These are phyloP conservation scores for Ottelia alismoides DNA, from an alignment of 106 monocot genomes.

Conservation along the genomic window DNA sequence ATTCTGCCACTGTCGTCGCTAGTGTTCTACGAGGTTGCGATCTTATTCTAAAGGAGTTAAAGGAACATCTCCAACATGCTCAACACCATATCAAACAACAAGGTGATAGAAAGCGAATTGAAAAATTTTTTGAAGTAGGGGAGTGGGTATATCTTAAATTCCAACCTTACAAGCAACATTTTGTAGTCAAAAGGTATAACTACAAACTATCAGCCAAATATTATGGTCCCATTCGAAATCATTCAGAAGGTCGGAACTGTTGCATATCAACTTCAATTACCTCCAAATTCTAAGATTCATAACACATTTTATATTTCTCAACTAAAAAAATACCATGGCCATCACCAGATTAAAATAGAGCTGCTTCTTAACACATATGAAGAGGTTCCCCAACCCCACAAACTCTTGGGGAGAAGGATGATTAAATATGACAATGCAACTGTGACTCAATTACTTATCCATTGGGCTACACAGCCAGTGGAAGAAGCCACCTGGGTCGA, in stretches of 20 bases:
- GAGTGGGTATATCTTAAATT: neutral
- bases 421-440: conserved; percentile 1
- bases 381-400: too few relatives aligned
- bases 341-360: neutral
- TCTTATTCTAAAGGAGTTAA: neutral
- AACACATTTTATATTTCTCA: neutral
- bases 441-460: neutral
- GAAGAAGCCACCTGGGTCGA: conserved; percentile 1
- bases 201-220: neutral
- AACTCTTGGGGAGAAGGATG: too few relatives aligned
- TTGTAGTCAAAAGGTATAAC: neutral
- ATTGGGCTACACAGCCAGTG: neutral
- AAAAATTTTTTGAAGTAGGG: neutral
- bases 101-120: neutral
- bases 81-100: neutral
- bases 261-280: conserved; percentile 2
- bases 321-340: too few relatives aligned
- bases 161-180: neutral
- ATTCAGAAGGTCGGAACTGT: neutral
- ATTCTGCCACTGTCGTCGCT: neutral
- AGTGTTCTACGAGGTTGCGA: neutral
- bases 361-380: too few relatives aligned
- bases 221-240: conserved; percentile 4
- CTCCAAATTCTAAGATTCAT: neutral
- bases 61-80: neutral